phyloP scores from a whole-genome alignment of 768 basidiomycete species.

The Sporobolomyces phaffii region DNA sequence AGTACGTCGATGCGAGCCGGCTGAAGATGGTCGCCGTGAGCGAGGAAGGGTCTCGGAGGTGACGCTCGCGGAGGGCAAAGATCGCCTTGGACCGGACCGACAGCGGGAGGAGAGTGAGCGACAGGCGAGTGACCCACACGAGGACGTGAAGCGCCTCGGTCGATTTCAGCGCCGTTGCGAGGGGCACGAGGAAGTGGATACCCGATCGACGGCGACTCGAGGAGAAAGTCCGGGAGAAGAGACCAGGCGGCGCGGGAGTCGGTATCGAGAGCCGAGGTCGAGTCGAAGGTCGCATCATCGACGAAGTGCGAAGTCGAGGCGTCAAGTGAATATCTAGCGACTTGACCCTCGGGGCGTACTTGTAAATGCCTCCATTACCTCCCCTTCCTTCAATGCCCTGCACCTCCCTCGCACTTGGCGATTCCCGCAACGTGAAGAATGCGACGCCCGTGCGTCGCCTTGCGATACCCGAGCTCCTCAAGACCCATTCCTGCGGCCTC shows the following conservation, averaged over 20 bases:
- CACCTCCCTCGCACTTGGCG: neutral
- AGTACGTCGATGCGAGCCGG: neutral
- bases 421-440: neutral
- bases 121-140: slow-evolving; percentile 24
- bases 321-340: neutral
- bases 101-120: slow-evolving; percentile 37
- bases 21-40: slow-evolving; percentile 10
- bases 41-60: slow-evolving; percentile 23
- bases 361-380: neutral
- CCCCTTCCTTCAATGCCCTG: neutral
- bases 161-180: slow-evolving; percentile 30
- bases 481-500: slow-evolving; percentile 8
- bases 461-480: neutral
- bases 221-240: slow-evolving; percentile 15
- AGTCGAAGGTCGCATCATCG: neutral
- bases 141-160: slow-evolving; percentile 30
- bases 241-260: neutral
- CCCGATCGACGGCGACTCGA: neutral
- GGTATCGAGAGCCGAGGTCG: neutral
- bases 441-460: neutral
- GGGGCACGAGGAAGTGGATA: slow-evolving; percentile 25
- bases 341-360: neutral
- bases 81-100: slow-evolving; percentile 25
- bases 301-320: neutral
- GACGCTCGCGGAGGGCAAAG: slow-evolving; percentile 7